A percentile compares a stretch with the other conserved stretches of the same genome.
phyloP scores from a whole-genome alignment of 345 rosid species.

The Xanthoceras sorbifolium region DNA sequence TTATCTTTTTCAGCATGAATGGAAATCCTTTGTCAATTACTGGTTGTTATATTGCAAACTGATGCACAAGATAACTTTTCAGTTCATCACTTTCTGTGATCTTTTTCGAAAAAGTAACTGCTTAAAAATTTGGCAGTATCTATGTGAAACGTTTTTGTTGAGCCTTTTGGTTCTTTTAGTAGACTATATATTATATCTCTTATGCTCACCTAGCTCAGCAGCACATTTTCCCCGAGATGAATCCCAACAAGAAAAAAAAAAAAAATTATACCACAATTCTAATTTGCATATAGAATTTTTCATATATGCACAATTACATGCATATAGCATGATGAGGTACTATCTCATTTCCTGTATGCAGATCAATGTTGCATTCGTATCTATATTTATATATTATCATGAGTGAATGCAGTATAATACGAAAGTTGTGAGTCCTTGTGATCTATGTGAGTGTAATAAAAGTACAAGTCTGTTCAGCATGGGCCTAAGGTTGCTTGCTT shows the following conservation, averaged over 20 bases:
- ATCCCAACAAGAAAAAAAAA: not conserved
- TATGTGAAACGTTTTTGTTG: not conserved
- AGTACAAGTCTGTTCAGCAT: conserved; percentile 2
- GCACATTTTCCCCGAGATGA: not conserved
- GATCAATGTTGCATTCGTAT: not conserved
- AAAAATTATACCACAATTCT: not conserved
- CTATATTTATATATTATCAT: not conserved
- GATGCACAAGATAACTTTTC: not conserved
- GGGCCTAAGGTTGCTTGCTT: not conserved
- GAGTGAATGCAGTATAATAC: not conserved
- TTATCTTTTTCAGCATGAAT: not conserved
- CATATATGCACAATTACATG: not conserved
- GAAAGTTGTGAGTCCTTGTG: not conserved
- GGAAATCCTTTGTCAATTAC: not conserved
- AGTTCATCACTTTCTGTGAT: not conserved
- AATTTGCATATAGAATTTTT: not conserved
- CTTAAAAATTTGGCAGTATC: not conserved
- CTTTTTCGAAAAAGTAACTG: not conserved
- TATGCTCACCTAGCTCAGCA: not conserved
- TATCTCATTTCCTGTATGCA: not conserved
- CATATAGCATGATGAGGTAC: not conserved
- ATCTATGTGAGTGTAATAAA: not conserved
- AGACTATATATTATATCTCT: not conserved
- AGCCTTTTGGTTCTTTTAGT: not conserved
- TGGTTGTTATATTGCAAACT: conserved; percentile 3